These are phyloP conservation scores for Thalia dealbata DNA, from an alignment of 176 grass and related monocot genomes.

Conservation along the genomic window DNA sequence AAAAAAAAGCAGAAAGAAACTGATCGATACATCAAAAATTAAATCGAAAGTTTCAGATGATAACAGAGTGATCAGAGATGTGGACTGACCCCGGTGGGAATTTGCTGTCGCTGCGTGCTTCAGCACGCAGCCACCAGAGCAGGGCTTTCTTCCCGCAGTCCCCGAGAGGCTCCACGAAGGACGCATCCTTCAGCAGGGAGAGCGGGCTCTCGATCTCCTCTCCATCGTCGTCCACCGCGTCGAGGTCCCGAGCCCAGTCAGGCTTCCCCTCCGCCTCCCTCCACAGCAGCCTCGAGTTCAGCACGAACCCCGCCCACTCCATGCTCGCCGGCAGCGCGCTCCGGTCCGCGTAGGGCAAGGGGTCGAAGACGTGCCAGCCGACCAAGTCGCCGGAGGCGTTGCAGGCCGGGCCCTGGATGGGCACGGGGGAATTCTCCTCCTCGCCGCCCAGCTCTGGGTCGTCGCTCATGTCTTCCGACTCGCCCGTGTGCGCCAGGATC, in stretches of 20 bases:
- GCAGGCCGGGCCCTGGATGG: slow-evolving; percentile 73
- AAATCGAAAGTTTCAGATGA: neutral
- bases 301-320: slow-evolving; percentile 84
- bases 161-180: slow-evolving; percentile 59
- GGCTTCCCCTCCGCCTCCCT: slow-evolving; percentile 69
- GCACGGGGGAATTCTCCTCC: slow-evolving; percentile 36
- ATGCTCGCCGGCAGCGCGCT: slow-evolving; percentile 43
- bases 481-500: slow-evolving; percentile 23
- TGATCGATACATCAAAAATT: neutral
- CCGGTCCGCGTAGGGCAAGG: neutral
- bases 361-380: slow-evolving; percentile 50
- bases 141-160: slow-evolving; percentile 50
- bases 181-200: slow-evolving; percentile 47
- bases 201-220: slow-evolving; percentile 83
- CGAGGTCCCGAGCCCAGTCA: slow-evolving; percentile 79
- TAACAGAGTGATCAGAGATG: neutral
- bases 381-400: slow-evolving; percentile 36
- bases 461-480: neutral
- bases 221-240: slow-evolving; percentile 47
- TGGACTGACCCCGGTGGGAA: slow-evolving; percentile 72
- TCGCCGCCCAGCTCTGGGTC: neutral
- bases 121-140: slow-evolving; percentile 73
- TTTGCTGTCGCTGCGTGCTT: slow-evolving; percentile 39
- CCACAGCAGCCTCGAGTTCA: slow-evolving; percentile 53
- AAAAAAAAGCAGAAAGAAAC: neutral